Percentiles rank a stretch among this genome's conserved stretches.
phyloP scores from a whole-genome alignment of 2,329 filamentous ascomycete species.

The Cladophialophora yegresii region DNA sequence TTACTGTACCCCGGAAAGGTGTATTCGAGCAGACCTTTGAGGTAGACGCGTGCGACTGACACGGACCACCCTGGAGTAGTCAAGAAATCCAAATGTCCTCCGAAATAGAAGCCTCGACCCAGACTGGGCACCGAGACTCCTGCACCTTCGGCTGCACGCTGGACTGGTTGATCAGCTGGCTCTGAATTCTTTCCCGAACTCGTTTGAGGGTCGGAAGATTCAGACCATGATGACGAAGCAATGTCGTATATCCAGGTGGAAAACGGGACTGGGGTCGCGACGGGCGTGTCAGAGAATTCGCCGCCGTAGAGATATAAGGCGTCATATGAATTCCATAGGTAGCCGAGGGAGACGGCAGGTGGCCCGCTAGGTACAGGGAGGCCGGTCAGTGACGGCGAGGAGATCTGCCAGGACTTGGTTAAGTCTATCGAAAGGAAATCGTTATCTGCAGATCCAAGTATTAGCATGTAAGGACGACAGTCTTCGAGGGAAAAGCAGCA shows the following conservation, averaged over 20 bases:
- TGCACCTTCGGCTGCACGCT: slow-evolving; percentile 72
- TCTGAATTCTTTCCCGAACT: slow-evolving; percentile 65
- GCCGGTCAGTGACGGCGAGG: slow-evolving; percentile 63
- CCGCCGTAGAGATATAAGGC: slow-evolving; percentile 74
- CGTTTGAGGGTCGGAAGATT: slow-evolving; percentile 63
- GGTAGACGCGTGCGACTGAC: slow-evolving; percentile 63
- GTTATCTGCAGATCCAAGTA: slow-evolving; percentile 55
- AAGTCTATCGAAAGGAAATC: slow-evolving; percentile 72
- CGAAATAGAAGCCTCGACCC: slow-evolving; percentile 76
- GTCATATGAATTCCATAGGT: slow-evolving; percentile 71
- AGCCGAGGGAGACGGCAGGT: slow-evolving; percentile 71
- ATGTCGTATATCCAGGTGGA: slow-evolving; percentile 73
- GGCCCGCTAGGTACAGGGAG: slow-evolving; percentile 67
- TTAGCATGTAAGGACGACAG: slow-evolving; percentile 19
- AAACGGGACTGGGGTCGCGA: slow-evolving; percentile 58
- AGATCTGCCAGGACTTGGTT: slow-evolving; percentile 70
- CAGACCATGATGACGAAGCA: slow-evolving; percentile 60
- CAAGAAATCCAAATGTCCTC: slow-evolving; percentile 69
- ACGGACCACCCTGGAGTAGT: slow-evolving; percentile 69
- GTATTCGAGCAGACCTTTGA: slow-evolving; percentile 74
- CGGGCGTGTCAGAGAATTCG: slow-evolving; percentile 67
- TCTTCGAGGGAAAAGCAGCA: slow-evolving; percentile 35
- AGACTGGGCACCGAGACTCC: slow-evolving; percentile 69
- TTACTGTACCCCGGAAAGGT: slow-evolving; percentile 72
- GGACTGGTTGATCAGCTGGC: slow-evolving; percentile 57